phyloP scores from a whole-genome alignment of 805 yeast species.

The Jamesozyma hellenica region DNA sequence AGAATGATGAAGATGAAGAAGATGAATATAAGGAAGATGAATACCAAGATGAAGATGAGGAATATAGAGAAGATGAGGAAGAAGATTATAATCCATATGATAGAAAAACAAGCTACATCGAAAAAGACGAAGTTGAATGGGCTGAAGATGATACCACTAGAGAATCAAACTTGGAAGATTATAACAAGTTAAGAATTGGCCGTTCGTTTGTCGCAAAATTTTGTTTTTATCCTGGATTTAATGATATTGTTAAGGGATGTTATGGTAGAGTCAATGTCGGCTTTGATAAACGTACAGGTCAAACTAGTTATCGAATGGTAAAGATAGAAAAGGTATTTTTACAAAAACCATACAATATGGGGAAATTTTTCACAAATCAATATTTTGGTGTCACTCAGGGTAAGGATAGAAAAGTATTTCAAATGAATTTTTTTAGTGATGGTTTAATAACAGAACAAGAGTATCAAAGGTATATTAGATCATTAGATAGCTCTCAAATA shows the following conservation, averaged over 20 bases:
- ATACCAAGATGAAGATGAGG: constrained; percentile 30
- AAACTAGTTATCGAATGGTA: constrained; percentile 72
- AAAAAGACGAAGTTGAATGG: constrained; percentile 41
- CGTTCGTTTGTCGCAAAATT: constrained; percentile 64
- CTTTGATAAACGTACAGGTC: constrained; percentile 46
- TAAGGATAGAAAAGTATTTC: constrained; percentile 60
- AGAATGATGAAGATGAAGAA: constrained; percentile 32
- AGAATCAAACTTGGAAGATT: constrained; percentile 47
- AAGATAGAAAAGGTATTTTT: constrained; percentile 57
- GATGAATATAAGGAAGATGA: constrained; percentile 37
- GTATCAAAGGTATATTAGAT: constrained; percentile 55
- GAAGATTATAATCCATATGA: constrained; percentile 32
- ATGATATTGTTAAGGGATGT: constrained; percentile 57
- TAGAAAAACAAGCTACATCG: constrained; percentile 29
- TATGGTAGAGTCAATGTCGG: constrained; percentile 82
- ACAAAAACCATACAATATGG: constrained; percentile 42
- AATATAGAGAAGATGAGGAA: constrained; percentile 33
- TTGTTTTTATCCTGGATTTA: constrained; percentile 76
- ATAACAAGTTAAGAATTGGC: constrained; percentile 68
- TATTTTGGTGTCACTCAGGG: constrained; percentile 77
- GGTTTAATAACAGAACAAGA: constrained; percentile 61
- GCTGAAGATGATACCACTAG: constrained; percentile 36
- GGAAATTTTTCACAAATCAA: constrained; percentile 41
- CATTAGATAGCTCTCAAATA: constrained; percentile 46
- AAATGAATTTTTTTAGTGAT: constrained; percentile 74